These are phyloP conservation scores for Choanephora cucurbitarum DNA, from an alignment of 371 early-diverging fungal species.

Conservation along the genomic window DNA sequence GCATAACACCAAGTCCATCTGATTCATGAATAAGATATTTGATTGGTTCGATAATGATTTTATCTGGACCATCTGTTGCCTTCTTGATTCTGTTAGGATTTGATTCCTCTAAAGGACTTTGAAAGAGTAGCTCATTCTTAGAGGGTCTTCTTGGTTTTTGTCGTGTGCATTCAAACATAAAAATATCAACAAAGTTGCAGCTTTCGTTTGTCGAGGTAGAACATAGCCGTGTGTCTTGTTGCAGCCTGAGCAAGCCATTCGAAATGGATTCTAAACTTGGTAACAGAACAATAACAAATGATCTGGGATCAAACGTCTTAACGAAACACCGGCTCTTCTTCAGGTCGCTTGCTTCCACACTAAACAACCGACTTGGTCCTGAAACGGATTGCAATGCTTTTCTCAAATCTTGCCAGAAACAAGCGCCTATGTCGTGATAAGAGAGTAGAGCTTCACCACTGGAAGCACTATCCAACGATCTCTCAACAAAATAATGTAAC, in stretches of 20 bases:
- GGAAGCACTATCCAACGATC: constrained; percentile 45
- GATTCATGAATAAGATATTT: constrained; percentile 40
- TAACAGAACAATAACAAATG: constrained; percentile 65
- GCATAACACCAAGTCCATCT: constrained; percentile 40
- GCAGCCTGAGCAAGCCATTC: constrained; percentile 30
- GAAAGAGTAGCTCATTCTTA: constrained; percentile 18
- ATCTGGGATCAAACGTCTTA: constrained; percentile 61
- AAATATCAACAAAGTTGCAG: constrained; percentile 27
- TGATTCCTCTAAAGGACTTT: constrained; percentile 12
- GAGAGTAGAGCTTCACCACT: constrained; percentile 61
- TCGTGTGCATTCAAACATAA: constrained; percentile 66
- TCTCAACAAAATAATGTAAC: constrained; percentile 51
- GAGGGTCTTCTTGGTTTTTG: constrained; percentile 51
- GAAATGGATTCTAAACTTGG: constrained; percentile 59
- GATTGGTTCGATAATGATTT: constrained; percentile 22
- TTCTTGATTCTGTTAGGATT: constrained; percentile 9
- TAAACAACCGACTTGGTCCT: constrained; percentile 21
- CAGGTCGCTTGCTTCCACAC: constrained; percentile 30
- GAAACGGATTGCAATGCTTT: constrained; percentile 28
- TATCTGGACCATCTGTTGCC: constrained; percentile 11
- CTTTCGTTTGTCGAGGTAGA: constrained; percentile 10
- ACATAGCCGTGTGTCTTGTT: constrained; percentile 5
- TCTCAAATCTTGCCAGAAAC: constrained; percentile 41
- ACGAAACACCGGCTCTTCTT: constrained; percentile 68
- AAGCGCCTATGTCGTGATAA: constrained; percentile 47